Percentiles rank a stretch among this genome's conserved stretches.
phyloP scores from a whole-genome alignment of 306 rosid genomes.

The Prunus salicina region DNA sequence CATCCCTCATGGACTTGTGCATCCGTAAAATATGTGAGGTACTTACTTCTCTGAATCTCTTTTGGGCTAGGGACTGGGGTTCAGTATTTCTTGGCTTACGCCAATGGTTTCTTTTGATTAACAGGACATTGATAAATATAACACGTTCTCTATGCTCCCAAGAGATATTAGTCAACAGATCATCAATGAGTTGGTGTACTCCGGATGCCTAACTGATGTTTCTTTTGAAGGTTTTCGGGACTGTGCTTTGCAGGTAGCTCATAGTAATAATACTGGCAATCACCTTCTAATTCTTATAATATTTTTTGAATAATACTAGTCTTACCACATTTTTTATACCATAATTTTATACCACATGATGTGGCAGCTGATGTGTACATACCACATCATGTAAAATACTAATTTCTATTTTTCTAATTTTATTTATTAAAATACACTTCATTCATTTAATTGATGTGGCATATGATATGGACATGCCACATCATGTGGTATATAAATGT shows the following conservation, averaged over 20 bases:
- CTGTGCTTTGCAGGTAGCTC: conserved; percentile 88
- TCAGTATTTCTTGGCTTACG: conserved; percentile 14
- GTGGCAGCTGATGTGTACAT: too few relatives aligned
- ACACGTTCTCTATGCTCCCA: conserved; percentile 62
- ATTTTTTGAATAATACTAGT: too few relatives aligned
- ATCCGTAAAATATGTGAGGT: conserved; percentile 64
- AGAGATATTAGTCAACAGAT: conserved; percentile 89
- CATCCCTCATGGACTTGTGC: conserved; percentile 73
- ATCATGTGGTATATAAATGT: too few relatives aligned
- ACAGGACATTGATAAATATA: conserved; percentile 69
- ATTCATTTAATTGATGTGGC: too few relatives aligned
- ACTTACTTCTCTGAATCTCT: conserved; percentile 7
- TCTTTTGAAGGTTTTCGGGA: conserved; percentile 67
- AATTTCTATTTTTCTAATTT: too few relatives aligned
- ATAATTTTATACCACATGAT: too few relatives aligned
- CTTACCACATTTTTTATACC: too few relatives aligned
- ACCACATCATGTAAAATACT: too few relatives aligned
- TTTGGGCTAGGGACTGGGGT: background rate
- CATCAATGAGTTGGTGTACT: conserved; percentile 67
- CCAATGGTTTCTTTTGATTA: conserved; percentile 21
- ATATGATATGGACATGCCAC: too few relatives aligned
- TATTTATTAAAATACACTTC: too few relatives aligned
- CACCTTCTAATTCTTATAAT: background rate
- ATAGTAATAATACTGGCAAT: conserved; percentile 1
- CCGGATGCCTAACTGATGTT: conserved; percentile 41